Evolutionary conservation across 2,329 filamentous ascomycete species (phyloP).

Genomic region (Tolypocladium amazonense): DNA sequence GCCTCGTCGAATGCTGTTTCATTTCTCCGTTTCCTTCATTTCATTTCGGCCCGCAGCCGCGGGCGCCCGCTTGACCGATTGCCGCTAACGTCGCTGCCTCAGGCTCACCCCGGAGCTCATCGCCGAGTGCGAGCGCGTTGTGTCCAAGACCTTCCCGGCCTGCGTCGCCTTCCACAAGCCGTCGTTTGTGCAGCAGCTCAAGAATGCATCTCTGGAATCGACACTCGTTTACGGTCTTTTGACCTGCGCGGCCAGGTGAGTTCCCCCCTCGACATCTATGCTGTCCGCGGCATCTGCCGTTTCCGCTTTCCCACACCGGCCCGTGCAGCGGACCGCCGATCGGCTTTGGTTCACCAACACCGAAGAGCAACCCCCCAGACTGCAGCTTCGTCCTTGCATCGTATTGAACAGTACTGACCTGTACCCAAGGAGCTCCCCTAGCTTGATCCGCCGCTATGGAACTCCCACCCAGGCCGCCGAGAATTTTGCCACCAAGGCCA

Average conservation of each 20-base stretch:
- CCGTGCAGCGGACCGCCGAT: background rate
- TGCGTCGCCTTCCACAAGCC: constrained; percentile 55
- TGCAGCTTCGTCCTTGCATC: background rate
- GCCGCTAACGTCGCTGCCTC: constrained; percentile 12
- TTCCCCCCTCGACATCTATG: constrained; percentile 6
- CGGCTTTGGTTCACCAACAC: background rate
- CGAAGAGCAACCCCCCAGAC: background rate
- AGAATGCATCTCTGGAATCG: constrained; percentile 42
- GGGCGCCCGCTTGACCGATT: background rate
- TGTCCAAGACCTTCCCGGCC: constrained; percentile 49
- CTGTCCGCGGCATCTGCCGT: constrained; percentile 4
- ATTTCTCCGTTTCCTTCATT: background rate
- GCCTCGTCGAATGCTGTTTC: background rate
- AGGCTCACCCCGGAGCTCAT: constrained; percentile 47
- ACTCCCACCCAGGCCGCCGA: constrained; percentile 45
- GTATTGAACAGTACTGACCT: background rate
- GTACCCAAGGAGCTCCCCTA: constrained; percentile 38
- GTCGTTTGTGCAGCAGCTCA: constrained; percentile 49
- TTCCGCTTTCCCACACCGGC: constrained; percentile 8
- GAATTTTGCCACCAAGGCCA: constrained; percentile 48
- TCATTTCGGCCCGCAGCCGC: background rate
- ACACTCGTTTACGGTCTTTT: constrained; percentile 48
- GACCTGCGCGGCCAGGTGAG: constrained; percentile 48
- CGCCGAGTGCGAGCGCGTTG: constrained; percentile 48
- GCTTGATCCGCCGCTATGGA: constrained; percentile 47